phyloP scores from a whole-genome alignment of 2,329 filamentous ascomycete genomes.

The Madurella mycetomatis region DNA sequence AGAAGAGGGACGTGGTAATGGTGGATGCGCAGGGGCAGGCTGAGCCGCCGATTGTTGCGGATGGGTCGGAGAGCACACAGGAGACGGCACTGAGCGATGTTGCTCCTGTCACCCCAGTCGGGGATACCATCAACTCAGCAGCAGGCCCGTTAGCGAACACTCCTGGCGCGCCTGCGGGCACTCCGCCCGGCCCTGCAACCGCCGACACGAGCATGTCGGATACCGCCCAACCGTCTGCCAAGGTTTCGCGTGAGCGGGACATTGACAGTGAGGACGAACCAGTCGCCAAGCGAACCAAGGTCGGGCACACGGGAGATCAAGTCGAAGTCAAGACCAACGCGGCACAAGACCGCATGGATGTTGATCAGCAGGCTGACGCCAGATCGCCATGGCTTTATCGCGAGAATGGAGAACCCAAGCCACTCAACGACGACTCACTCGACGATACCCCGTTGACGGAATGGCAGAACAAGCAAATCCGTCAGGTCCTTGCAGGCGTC shows the following conservation, averaged over 20 bases:
- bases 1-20: conserved; percentile 25
- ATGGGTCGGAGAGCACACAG: conserved; percentile 22
- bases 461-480: conserved; percentile 57
- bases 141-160: conserved; percentile 38
- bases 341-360: conserved; percentile 27
- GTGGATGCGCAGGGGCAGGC: conserved; percentile 9
- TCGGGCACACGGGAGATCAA: conserved; percentile 39
- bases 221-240: conserved; percentile 43
- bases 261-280: conserved; percentile 65
- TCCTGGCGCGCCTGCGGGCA: conserved; percentile 34
- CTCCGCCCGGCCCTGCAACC: conserved; percentile 26
- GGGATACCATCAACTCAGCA: conserved; percentile 35
- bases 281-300: conserved; percentile 75
- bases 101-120: conserved; percentile 24
- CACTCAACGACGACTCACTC: conserved; percentile 40
- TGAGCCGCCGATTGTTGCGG: conserved; percentile 2
- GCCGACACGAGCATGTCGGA: conserved; percentile 42
- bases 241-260: conserved; percentile 71
- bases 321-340: conserved; percentile 31
- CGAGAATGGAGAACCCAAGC: conserved; percentile 30
- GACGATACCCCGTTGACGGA: conserved; percentile 51
- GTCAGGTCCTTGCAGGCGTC: conserved; percentile 64
- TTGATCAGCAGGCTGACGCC: conserved; percentile 27
- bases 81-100: conserved; percentile 24
- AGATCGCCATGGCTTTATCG: conserved; percentile 28